Percentiles rank a stretch among this genome's conserved stretches.
phyloP scores from a whole-genome alignment of 441 rosid species.

The Kokia cookei region DNA sequence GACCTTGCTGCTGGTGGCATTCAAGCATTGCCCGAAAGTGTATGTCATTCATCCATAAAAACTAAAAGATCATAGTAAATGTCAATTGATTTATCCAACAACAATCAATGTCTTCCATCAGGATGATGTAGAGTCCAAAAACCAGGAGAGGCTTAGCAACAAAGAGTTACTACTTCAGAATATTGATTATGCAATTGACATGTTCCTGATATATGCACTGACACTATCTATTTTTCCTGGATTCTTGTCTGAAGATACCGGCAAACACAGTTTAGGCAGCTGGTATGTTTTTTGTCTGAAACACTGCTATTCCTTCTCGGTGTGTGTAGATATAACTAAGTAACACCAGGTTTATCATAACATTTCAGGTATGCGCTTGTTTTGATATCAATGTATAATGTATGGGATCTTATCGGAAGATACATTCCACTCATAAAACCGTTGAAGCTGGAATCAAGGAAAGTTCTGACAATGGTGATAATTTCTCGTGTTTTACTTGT shows the following conservation, averaged over 20 bases:
- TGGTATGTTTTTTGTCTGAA: constrained; percentile 34
- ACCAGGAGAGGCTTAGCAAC: constrained; percentile 35
- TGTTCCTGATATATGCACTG: constrained; percentile 47
- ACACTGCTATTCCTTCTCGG: neutral
- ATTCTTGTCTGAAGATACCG: constrained; percentile 66
- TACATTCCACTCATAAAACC: constrained; percentile 36
- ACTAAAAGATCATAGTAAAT: neutral
- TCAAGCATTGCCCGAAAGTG: constrained; percentile 16
- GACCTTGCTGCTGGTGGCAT: constrained; percentile 77
- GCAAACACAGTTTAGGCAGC: constrained; percentile 47
- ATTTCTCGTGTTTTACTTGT: constrained; percentile 41
- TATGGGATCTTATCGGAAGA: constrained; percentile 58
- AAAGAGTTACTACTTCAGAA: constrained; percentile 40
- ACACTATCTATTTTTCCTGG: constrained; percentile 77
- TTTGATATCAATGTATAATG: constrained; percentile 55
- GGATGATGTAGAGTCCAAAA: constrained; percentile 25
- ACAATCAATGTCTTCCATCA: neutral
- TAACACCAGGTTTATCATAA: neutral
- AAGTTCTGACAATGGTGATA: constrained; percentile 27
- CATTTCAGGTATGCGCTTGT: constrained; percentile 54
- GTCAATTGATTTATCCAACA: neutral
- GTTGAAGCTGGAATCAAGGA: constrained; percentile 48
- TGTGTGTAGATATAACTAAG: neutral
- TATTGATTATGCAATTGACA: constrained; percentile 41
- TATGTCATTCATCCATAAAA: neutral